Evolutionary conservation across 2,329 filamentous ascomycete genomes (phyloP).

Genomic region (Beauveria brongniartii): DNA sequence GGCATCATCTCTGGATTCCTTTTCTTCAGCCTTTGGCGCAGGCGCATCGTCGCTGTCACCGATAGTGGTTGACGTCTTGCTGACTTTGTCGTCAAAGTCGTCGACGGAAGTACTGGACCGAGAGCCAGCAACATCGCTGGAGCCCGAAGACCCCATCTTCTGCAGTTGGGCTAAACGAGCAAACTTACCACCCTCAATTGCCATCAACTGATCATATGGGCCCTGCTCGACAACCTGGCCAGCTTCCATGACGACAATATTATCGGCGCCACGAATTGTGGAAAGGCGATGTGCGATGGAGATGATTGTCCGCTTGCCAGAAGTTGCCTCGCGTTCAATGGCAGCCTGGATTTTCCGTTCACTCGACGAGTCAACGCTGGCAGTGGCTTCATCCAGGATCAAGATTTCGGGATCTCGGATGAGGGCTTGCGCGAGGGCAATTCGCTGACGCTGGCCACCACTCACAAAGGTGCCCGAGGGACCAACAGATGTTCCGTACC

Average conservation of each 20-base stretch:
- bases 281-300: conserved; percentile 51
- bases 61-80: neutral
- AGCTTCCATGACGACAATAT: conserved; percentile 52
- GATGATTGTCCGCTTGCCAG: conserved; percentile 44
- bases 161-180: neutral
- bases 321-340: conserved; percentile 25
- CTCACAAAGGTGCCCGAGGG: conserved; percentile 37
- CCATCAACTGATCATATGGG: conserved; percentile 48
- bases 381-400: conserved; percentile 45
- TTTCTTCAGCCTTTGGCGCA: neutral
- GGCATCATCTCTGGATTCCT: neutral
- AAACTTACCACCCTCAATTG: conserved; percentile 20
- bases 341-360: conserved; percentile 38
- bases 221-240: conserved; percentile 51
- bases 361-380: conserved; percentile 40
- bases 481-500: conserved; percentile 39
- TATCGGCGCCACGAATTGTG: conserved; percentile 48
- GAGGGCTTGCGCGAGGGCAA: conserved; percentile 41
- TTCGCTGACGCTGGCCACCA: conserved; percentile 45
- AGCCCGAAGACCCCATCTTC: neutral
- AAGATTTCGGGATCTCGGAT: conserved; percentile 41
- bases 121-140: neutral
- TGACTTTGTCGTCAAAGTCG: neutral
- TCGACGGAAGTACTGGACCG: neutral
- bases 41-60: neutral